Conservation (phyloP, 768 basidiomycete species). For the Nevesoporus exiguus region DNA sequence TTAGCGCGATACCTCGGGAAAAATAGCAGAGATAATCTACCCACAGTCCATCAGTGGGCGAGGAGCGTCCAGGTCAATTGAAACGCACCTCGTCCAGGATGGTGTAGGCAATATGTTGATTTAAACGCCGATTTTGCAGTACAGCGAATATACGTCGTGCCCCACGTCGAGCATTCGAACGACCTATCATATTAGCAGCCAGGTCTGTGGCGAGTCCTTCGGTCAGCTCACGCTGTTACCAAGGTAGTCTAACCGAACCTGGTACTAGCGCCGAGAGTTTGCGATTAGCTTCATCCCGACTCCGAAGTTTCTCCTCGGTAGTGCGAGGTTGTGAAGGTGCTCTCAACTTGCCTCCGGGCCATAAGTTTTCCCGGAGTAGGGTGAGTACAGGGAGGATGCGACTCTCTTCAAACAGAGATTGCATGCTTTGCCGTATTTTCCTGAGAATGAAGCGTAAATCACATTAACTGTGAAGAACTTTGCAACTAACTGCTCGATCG, state of each 20-base stretch:
- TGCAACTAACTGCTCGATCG: slow-evolving; percentile 80
- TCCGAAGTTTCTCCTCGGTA: slow-evolving; percentile 72
- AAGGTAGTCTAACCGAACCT: slow-evolving; percentile 43
- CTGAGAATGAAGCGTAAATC: slow-evolving; percentile 38
- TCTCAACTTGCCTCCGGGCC: slow-evolving; percentile 81
- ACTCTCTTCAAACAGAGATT: slow-evolving; percentile 60
- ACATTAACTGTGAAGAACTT: neutral
- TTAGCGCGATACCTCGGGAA: slow-evolving; percentile 43
- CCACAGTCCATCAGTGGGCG: slow-evolving; percentile 4
- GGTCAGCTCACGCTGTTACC: neutral
- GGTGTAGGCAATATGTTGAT: slow-evolving; percentile 88
- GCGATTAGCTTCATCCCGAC: slow-evolving; percentile 82
- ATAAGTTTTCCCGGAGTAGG: slow-evolving; percentile 69
- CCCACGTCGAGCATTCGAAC: slow-evolving; percentile 90
- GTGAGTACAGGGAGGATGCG: slow-evolving; percentile 65
- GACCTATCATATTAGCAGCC: slow-evolving; percentile 97
- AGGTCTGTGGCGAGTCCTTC: slow-evolving; percentile 53
- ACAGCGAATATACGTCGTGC: slow-evolving; percentile 92
- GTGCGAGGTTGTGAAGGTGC: slow-evolving; percentile 63
- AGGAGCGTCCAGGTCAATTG: neutral
- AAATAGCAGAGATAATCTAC: slow-evolving; percentile 58
- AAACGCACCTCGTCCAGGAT: slow-evolving; percentile 81
- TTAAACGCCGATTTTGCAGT: slow-evolving; percentile 89
- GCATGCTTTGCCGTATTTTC: slow-evolving; percentile 81
- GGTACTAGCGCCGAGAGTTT: slow-evolving; percentile 91